Evolutionary conservation across 352 stramenopile genomes (phyloP).

Genomic region (Phytopythium delawarense): DNA sequence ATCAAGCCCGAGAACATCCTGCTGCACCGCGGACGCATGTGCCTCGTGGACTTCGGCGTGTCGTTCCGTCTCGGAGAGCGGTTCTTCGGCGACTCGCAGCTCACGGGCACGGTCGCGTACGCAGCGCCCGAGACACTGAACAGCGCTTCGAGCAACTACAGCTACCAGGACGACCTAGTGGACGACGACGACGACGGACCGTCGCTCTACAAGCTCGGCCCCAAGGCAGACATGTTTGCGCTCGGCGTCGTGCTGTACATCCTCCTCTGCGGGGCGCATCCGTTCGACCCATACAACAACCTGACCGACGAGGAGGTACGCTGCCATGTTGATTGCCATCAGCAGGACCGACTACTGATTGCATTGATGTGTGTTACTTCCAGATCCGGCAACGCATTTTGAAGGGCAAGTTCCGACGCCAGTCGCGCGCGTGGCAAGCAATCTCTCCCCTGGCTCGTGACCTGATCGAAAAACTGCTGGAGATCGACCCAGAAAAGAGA

Average conservation of each 20-base stretch:
- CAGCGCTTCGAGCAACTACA: conserved; percentile 16
- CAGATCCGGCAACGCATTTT: conserved; percentile 79
- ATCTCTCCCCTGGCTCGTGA: conserved; percentile 64
- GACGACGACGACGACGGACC: conserved; percentile 17
- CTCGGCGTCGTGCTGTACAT: conserved; percentile 84
- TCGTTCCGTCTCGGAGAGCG: conserved; percentile 76
- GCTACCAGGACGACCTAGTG: conserved; percentile 4
- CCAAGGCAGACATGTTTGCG: conserved; percentile 80
- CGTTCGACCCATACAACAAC: conserved; percentile 86
- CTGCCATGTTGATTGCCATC: neutral
- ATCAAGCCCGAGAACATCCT: conserved; percentile 89
- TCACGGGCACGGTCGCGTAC: conserved; percentile 76
- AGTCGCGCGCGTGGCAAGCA: conserved; percentile 67
- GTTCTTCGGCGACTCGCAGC: conserved; percentile 67
- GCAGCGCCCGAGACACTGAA: conserved; percentile 68
- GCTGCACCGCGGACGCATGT: conserved; percentile 67
- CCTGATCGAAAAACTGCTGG: conserved; percentile 69
- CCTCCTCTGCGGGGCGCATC: conserved; percentile 75
- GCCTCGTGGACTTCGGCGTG: conserved; percentile 84
- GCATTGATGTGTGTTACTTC: neutral
- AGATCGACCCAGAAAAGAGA: conserved; percentile 54
- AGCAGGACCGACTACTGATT: neutral
- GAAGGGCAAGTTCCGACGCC: conserved; percentile 67
- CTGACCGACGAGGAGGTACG: conserved; percentile 74
- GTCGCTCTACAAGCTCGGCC: conserved; percentile 48